Conservation (phyloP, 2,329 filamentous ascomycete genomes). For the Trichoderma oligosporum region DNA sequence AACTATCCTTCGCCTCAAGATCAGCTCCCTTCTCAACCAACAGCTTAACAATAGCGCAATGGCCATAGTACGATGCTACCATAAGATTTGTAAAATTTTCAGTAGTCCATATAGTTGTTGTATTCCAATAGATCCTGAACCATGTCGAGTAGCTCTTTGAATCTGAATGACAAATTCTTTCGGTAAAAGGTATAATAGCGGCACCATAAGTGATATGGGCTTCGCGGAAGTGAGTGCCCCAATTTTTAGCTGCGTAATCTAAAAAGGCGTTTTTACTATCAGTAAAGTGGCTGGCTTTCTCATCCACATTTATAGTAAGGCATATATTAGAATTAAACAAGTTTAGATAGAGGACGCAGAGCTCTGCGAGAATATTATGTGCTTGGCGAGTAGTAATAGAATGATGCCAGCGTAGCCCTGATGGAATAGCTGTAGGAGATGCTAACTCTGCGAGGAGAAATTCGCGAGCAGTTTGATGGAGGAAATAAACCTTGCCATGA, state of each 20-base stretch:
- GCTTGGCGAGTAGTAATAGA: conserved; percentile 24
- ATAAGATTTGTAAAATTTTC: neutral
- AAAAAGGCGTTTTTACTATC: conserved; percentile 20
- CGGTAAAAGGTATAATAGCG: conserved; percentile 9
- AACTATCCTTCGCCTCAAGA: too few species aligned
- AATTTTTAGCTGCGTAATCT: conserved; percentile 25
- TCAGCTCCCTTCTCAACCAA: conserved; percentile 19
- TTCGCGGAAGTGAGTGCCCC: conserved; percentile 25
- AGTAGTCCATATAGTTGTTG: neutral
- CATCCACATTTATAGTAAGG: neutral
- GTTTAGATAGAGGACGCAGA: conserved; percentile 25
- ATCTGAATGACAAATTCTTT: conserved; percentile 20
- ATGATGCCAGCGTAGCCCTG: conserved; percentile 22
- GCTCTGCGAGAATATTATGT: conserved; percentile 24
- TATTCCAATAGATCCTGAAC: neutral
- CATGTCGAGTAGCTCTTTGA: conserved; percentile 17
- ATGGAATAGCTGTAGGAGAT: conserved; percentile 6
- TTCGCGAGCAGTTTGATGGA: conserved; percentile 34
- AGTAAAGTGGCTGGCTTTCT: neutral
- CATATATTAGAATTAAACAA: conserved; percentile 18
- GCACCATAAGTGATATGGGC: conserved; percentile 15
- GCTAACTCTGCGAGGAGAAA: conserved; percentile 27
- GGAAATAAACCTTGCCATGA: conserved; percentile 29
- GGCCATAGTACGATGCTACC: conserved; percentile 12
- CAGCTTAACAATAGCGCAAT: conserved; percentile 10